Percentiles rank a stretch among this genome's conserved stretches.
phyloP scores from a whole-genome alignment of 371 early-diverging fungal genomes.

The Mucor circinelloides region DNA sequence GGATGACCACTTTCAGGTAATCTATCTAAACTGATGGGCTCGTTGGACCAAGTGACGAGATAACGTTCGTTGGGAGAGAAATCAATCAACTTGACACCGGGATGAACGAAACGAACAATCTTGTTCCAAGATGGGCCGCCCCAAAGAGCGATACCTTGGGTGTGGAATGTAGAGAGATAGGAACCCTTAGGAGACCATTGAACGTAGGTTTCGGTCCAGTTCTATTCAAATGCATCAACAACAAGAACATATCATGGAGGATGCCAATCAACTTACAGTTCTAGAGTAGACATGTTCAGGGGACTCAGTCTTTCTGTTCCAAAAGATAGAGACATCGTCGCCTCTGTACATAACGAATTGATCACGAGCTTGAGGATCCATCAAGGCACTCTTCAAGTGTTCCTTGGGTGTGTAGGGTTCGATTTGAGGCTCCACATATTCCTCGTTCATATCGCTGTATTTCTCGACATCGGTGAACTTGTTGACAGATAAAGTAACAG shows the following conservation, averaged over 20 bases:
- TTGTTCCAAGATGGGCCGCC: slow-evolving; percentile 93
- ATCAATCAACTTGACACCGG: slow-evolving; percentile 89
- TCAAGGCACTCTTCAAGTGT: slow-evolving; percentile 90
- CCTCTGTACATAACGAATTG: slow-evolving; percentile 89
- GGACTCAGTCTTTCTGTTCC: slow-evolving; percentile 88
- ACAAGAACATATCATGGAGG: background rate
- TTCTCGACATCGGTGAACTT: slow-evolving; percentile 91
- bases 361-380: slow-evolving; percentile 86
- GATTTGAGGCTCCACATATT: slow-evolving; percentile 69
- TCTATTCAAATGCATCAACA: slow-evolving; percentile 32
- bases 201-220: slow-evolving; percentile 95
- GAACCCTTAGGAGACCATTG: slow-evolving; percentile 95
- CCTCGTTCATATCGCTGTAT: slow-evolving; percentile 75
- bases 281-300: slow-evolving; percentile 81
- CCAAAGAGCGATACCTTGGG: slow-evolving; percentile 95
- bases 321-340: slow-evolving; percentile 82
- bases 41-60: slow-evolving; percentile 90
- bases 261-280: slow-evolving; percentile 51
- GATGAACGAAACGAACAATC: slow-evolving; percentile 91
- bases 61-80: slow-evolving; percentile 94
- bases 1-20: slow-evolving; percentile 65
- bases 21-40: slow-evolving; percentile 71
- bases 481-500: slow-evolving; percentile 83
- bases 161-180: slow-evolving; percentile 92
- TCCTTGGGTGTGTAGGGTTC: slow-evolving; percentile 81